Evolutionary conservation across 2,329 filamentous ascomycete species (phyloP), one percentile per base, ranked within the genome.

Genomic region (Diaporthe ampelina): DNA sequence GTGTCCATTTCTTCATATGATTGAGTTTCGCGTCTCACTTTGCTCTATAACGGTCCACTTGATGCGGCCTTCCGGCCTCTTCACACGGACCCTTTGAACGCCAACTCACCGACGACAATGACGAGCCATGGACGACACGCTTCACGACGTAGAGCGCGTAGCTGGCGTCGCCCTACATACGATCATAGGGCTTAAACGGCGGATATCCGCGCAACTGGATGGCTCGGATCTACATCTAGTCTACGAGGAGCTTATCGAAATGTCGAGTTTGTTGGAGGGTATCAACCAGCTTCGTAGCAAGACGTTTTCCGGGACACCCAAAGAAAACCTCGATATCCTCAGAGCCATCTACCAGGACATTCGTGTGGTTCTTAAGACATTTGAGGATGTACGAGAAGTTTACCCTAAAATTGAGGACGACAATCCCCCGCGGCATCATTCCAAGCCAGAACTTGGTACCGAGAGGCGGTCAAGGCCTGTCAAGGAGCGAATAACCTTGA

Each of bases 91-190:
- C 17, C 10, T 17, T 9, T 37, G 5, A 37, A 1, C 5, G 26
- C 15, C 32, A 21, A 8, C 5, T 2, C 8, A 40, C 8, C n/a
- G 48, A 68, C 24, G 19, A 67, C 43, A 45, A 68, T 40, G 32
- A 54, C 32, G 63, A 13, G 52, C 13, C 32, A 68, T 68, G 63
- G 63, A 68, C 48, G 48, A 40, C 32, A 32, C 63, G 29, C 63
- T 68, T 68, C 63, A 68, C 63, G 63, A 68, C n/a, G 45, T 68
- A 68, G 63, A 68, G 63, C 63, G 63, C 63, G 48, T 32, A 37
- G 63, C 63, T 35, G 63, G 21, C 32, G 63, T 29, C 63, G 63
- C 48, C 13, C 32, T 68, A 24, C 63, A 68, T 29, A 68, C 63
- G 15, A 40, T 68, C 15, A 40, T 50, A 54, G 63, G 48, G 8